Base-by-base conservation (phyloP, 2,329 filamentous ascomycete genomes). In the Hymenoscyphus repandus region DNA sequence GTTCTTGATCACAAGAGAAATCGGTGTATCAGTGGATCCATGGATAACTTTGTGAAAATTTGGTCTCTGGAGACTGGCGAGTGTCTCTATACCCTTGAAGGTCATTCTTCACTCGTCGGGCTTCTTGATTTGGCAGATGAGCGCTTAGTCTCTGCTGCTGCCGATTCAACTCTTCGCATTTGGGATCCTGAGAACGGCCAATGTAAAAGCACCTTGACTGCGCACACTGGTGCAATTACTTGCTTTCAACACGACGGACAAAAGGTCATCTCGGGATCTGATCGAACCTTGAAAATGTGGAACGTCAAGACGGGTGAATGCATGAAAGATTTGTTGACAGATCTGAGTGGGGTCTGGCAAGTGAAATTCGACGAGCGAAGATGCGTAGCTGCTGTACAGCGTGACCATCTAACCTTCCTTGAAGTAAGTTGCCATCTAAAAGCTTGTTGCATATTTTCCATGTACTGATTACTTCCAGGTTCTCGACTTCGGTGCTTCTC, bases 251-350 rank as follows among this genome's bases (percentile, higher is more conserved):
- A 99, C 62, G 93, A 99, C 66, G 90, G 86, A 0, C 87, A 91
- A 59, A 99, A 99, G 67, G 91, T 99, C 32, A 96, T 99, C 51
- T 95, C 89, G 37, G 93, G 93, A 49, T 96, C 90, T 52, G 93
- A 99, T 68, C 85, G 92, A 63, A 96, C 90, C 3, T 76, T 99
- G 57, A 99, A 99, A 75, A 95, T 99, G 89, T 99, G 93, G 93
- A 90, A 99, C 64, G 87, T 96, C 45, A 82, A 84, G 62, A 95
- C 86, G 1, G 93, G 93, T 44, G 88, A 96, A 62, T 96, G 90
- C 67, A 83, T 96, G 47, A 88, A 92, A 59, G 92, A 99, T 69
- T 78, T 99, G 38, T 76, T 99, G 63, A 96, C 90, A 12, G 91
- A 96, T 64, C 77, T 99, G 33, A 92, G 86, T 59, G 91, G 92